Base-by-base conservation (phyloP, 352 stramenopile genomes). In the Phytopythium cucurbitacearum region DNA sequence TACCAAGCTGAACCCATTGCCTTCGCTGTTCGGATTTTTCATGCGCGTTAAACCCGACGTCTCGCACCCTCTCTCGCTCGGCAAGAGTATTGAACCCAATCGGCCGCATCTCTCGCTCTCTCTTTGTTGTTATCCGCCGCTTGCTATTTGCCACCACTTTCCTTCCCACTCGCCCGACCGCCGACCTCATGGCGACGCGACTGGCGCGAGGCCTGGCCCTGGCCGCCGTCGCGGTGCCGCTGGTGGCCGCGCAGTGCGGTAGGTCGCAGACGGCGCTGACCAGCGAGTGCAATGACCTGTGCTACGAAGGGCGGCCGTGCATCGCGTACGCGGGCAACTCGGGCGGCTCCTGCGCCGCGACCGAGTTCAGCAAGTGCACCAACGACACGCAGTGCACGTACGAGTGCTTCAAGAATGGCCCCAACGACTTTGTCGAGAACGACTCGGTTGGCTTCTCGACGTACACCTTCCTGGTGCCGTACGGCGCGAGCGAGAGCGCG, bases 391-490 rank as follows among this genome's bases (percentile, higher is more conserved):
- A 28, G 21, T 85, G 76, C 56, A 32, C 61, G 11, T 85, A 71
- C 51, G 69, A 77, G 55, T 87, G 76, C 42, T 78, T 85, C 47
- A 80, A 64, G 51, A 80, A 81, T 53, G 65, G 71, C 7, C 46
- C 49, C 1, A 53, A 59, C 36, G 74, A 88, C 62, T 74, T 72
- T 49, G 65, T 69, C 10, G 61, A 58, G 33, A 71, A 71, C 51
- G 75, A 69, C 32, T 58, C 77, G 12, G 58, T 85, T 7, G 63
- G 79, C 36, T 86, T 73, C 51, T 70, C 59, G 4, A 40, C 59
- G 28, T 85, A 85, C 48, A 70, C 65, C 1, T 86, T 88, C 38
- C 62, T 85, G 39, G 71, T 88, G 42, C 73, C 77, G 11, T 81
- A 82, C 50, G 76, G 73, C 16, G 44, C 7, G 10, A 64, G 55